These are phyloP conservation scores for Crithidia fasciculata DNA, from an alignment of 208 protist species.

Conservation along the genomic window DNA sequence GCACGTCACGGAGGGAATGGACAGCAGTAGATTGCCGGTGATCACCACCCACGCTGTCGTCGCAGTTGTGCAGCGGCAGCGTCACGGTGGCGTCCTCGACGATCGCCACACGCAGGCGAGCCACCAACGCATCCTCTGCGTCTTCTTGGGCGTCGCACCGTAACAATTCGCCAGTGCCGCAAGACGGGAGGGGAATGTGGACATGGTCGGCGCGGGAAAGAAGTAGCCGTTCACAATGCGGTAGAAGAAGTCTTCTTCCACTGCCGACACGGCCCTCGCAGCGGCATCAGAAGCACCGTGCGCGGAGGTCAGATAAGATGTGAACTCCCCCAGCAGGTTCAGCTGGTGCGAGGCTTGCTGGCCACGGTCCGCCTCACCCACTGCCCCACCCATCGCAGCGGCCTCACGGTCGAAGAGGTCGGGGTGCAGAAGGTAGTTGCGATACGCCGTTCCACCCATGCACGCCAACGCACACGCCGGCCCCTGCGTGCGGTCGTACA, in stretches of 20 bases:
- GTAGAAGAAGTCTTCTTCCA: conserved; percentile 30
- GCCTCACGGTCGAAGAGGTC: conserved; percentile 14
- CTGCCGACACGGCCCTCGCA: neutral
- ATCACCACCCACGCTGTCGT: neutral
- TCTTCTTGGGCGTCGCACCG: neutral
- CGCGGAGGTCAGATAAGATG: conserved; percentile 26
- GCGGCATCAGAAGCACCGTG: neutral
- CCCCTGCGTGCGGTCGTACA: conserved; percentile 68
- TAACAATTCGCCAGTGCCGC: neutral
- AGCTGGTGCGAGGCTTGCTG: conserved; percentile 38
- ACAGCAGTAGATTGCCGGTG: too few species aligned
- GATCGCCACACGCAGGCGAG: conserved; percentile 44
- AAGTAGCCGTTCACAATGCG: conserved; percentile 56
- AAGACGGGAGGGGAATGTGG: conserved; percentile 7
- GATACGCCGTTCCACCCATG: conserved; percentile 60
- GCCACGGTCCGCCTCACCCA: conserved; percentile 23
- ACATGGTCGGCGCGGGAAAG: neutral
- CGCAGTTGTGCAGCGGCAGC: conserved; percentile 12
- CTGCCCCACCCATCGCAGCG: neutral
- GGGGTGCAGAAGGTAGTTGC: conserved; percentile 70
- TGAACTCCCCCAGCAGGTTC: conserved; percentile 38
- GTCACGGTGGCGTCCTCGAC: conserved; percentile 56
- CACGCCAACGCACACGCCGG: conserved; percentile 70
- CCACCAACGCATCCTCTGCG: conserved; percentile 18
- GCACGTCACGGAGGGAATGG: conserved; percentile 1